A percentile compares a stretch with the other conserved stretches of the same genome.
These are phyloP conservation scores for Paramyrothecium sp. DNA, from an alignment of 2,329 filamentous ascomycete species.

Conservation along the genomic window DNA sequence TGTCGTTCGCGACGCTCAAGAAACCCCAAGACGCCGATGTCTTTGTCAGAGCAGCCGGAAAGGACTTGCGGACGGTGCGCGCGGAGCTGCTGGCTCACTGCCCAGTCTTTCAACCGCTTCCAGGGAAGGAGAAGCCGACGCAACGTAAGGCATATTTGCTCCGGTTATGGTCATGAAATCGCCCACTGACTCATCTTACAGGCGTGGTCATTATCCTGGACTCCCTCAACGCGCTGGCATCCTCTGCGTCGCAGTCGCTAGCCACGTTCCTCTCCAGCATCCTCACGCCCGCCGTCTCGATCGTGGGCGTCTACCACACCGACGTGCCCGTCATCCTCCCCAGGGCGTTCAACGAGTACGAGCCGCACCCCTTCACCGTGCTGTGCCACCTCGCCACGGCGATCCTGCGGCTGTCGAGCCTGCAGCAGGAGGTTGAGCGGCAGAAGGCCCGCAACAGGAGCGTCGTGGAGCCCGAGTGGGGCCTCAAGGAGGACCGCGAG, in stretches of 20 bases:
- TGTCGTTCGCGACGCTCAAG: conserved; percentile 74
- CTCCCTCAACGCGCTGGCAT: conserved; percentile 67
- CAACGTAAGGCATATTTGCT: conserved; percentile 38
- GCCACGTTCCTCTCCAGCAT: conserved; percentile 68
- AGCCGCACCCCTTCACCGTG: conserved; percentile 68
- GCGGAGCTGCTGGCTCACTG: conserved; percentile 59
- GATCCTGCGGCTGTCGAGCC: conserved; percentile 69
- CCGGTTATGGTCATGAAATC: conserved; percentile 2
- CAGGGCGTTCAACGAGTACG: conserved; percentile 48
- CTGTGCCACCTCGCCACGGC: conserved; percentile 87
- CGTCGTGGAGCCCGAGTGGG: conserved; percentile 73
- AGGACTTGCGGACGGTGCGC: conserved; percentile 53
- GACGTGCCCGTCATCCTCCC: conserved; percentile 65
- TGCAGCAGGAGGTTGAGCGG: conserved; percentile 71
- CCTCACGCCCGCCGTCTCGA: conserved; percentile 64
- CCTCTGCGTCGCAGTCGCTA: conserved; percentile 53
- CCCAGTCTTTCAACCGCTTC: conserved; percentile 33
- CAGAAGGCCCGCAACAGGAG: conserved; percentile 77
- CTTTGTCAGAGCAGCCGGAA: conserved; percentile 64
- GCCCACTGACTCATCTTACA: conserved; percentile 31
- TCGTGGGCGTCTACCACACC: conserved; percentile 78
- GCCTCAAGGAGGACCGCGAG: conserved; percentile 73
- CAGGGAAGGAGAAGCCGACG: conserved; percentile 30
- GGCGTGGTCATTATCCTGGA: conserved; percentile 78
- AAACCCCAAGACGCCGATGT: conserved; percentile 64